phyloP scores from a whole-genome alignment of 1,284 basidiomycete genomes.

The Sanguinoderma infundibulare region DNA sequence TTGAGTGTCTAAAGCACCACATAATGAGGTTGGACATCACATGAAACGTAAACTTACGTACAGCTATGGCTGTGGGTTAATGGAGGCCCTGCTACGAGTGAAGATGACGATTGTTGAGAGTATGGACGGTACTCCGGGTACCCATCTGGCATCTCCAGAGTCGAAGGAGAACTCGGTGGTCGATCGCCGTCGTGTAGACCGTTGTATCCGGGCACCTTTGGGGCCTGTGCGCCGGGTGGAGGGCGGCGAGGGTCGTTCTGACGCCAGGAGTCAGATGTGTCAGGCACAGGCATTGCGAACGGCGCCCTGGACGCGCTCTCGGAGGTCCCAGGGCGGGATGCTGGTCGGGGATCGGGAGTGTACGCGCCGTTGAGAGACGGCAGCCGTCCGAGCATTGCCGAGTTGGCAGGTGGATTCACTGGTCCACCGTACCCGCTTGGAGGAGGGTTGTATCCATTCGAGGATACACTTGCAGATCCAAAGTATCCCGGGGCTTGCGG shows the following conservation, averaged over 20 bases:
- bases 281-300: slow-evolving; percentile 32
- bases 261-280: slow-evolving; percentile 26
- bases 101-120: slow-evolving; percentile 21
- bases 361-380: slow-evolving; percentile 22
- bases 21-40: neutral
- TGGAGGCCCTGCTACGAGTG: slow-evolving; percentile 11
- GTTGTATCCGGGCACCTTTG: slow-evolving; percentile 24
- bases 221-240: slow-evolving; percentile 25
- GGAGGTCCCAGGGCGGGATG: slow-evolving; percentile 27
- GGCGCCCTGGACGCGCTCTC: slow-evolving; percentile 21
- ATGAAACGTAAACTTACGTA: slow-evolving; percentile 1
- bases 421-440: slow-evolving; percentile 13
- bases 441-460: slow-evolving; percentile 10
- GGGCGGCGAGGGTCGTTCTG: slow-evolving; percentile 23
- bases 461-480: neutral
- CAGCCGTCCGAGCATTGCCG: slow-evolving; percentile 19
- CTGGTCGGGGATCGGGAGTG: slow-evolving; percentile 23
- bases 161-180: slow-evolving; percentile 31
- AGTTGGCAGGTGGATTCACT: slow-evolving; percentile 20
- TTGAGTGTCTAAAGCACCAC: slow-evolving; percentile 17
- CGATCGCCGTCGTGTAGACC: slow-evolving; percentile 26
- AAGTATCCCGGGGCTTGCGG: slow-evolving; percentile 23
- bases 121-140: slow-evolving; percentile 21
- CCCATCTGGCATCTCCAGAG: slow-evolving; percentile 28
- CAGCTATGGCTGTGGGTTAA: slow-evolving; percentile 19